Percentiles rank a stretch among this genome's conserved stretches.
Conservation (phyloP, 2,329 filamentous ascomycete species). For the Monilinia fructigena region DNA sequence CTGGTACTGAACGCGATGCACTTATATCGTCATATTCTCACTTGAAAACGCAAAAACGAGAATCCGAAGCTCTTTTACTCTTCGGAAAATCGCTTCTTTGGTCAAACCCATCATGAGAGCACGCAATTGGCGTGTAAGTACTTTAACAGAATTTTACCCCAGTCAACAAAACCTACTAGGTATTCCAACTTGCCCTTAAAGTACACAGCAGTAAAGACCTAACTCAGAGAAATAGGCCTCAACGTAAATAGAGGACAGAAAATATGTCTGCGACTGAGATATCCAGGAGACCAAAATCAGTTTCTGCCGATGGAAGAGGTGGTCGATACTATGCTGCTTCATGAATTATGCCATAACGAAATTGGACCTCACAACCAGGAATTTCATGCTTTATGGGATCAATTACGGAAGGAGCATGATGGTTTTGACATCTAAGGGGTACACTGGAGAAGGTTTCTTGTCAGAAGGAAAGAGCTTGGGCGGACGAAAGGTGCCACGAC, state of each 20-base stretch:
- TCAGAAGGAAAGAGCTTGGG: slow-evolving; percentile 73
- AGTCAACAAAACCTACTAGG: slow-evolving; percentile 71
- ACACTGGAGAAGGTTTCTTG: slow-evolving; percentile 86
- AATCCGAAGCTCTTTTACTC: slow-evolving; percentile 55
- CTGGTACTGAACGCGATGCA: slow-evolving; percentile 43
- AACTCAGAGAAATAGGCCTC: slow-evolving; percentile 52
- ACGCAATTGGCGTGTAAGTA: slow-evolving; percentile 73
- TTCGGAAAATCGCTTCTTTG: slow-evolving; percentile 80
- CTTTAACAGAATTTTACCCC: slow-evolving; percentile 84
- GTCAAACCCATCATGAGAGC: slow-evolving; percentile 96
- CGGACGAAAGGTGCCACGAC: slow-evolving; percentile 60
- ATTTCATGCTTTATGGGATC: slow-evolving; percentile 86
- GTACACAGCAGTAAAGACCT: background rate
- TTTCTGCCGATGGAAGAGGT: slow-evolving; percentile 81
- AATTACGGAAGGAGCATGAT: slow-evolving; percentile 82
- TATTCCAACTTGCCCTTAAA: slow-evolving; percentile 36
- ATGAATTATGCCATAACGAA: slow-evolving; percentile 88
- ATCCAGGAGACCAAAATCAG: slow-evolving; percentile 68
- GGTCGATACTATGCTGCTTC: slow-evolving; percentile 89
- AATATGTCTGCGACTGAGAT: slow-evolving; percentile 80
- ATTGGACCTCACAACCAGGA: slow-evolving; percentile 78
- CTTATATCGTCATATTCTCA: slow-evolving; percentile 52
- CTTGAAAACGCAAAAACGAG: slow-evolving; percentile 48
- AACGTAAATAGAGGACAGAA: slow-evolving; percentile 75
- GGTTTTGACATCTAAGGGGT: slow-evolving; percentile 74